Evolutionary conservation across 2,329 filamentous ascomycete species (phyloP), one percentile per base, ranked within the genome.

Genomic region (Akanthomyces muscarius): DNA sequence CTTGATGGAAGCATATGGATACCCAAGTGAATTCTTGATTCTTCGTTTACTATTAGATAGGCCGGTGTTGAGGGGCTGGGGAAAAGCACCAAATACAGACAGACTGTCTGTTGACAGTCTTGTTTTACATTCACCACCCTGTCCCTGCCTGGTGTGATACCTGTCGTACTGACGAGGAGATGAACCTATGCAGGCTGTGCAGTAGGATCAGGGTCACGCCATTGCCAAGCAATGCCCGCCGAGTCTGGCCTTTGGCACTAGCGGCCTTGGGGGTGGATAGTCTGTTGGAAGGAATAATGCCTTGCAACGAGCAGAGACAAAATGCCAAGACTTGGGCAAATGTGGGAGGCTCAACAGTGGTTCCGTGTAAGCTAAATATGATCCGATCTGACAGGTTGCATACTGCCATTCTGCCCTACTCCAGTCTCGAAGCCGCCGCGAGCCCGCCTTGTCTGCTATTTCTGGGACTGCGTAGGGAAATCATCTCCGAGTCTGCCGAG

Each of bases 241-340:
- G 28, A 38, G 55, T 28, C 44, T 38, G 10, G 25, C 38, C 18
- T 53, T 18, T 50, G 21, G 47, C 47, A 25, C 47, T 50, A 50
- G 47, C 8, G 36, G 83, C 76, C 44, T 75, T 75, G 48, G 71
- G 75, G 52, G 48, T 58, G 55, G 25, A 48, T 36, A 13, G 42
- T 21, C 44, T 14, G 25, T 25, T 18, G 36, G 13, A 44, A 47
- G 28, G n/a, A 21, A 3, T 21, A 8, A 45, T 8, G 16, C 18
- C 14, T 28, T 50, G 30, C 18, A n/a, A 23, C 23, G 25, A 50
- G 11, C 13, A 18, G 47, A 18, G 13, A 25, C 10, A 36, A 18
- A 28, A 50, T 16, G 47, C 25, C 47, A 50, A 30, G 47, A 30
- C 47, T 18, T 28, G 23, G 47, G 47, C 23, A 8, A 18, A 4